phyloP scores from a whole-genome alignment of 495 filamentous ascomycete species.

The Letharia lupina region DNA sequence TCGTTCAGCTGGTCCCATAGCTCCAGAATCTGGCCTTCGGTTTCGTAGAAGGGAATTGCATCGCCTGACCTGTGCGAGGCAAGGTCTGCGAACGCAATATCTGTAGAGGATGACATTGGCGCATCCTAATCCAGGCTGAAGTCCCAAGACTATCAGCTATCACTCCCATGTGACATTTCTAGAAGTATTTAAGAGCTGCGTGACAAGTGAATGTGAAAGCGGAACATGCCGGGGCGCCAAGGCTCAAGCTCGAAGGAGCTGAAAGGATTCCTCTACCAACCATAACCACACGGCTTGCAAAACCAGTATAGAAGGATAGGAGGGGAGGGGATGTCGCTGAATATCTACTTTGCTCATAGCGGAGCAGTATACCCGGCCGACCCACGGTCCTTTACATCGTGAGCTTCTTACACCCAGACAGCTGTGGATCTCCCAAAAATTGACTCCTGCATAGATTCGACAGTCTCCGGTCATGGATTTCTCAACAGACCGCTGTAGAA shows the following conservation, averaged over 20 bases:
- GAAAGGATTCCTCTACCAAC: not conserved
- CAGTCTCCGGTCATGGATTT: conserved; percentile 58
- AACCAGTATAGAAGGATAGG: conserved; percentile 18
- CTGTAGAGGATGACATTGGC: conserved; percentile 3
- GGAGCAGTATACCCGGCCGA: conserved; percentile 74
- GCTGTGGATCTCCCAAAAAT: conserved; percentile 6
- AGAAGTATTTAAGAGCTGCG: not conserved
- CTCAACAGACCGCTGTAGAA: conserved; percentile 56
- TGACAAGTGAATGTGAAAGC: not conserved
- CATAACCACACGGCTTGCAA: not conserved
- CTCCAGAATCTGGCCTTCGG: conserved; percentile 54
- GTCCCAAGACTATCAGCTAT: not conserved
- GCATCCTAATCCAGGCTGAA: not conserved
- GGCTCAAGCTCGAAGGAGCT: not conserved
- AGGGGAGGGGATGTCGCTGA: conserved; percentile 57
- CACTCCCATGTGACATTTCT: not conserved
- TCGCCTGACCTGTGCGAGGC: conserved; percentile 39
- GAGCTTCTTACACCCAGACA: conserved; percentile 29
- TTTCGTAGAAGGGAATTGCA: conserved; percentile 47
- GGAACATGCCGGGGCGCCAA: conserved; percentile 2
- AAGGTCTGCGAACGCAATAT: conserved; percentile 24
- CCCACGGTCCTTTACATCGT: conserved; percentile 60
- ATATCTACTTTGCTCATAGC: conserved; percentile 81
- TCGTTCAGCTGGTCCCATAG: conserved; percentile 63
- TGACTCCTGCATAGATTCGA: conserved; percentile 52